phyloP scores from a whole-genome alignment of 108 stramenopile species.

The Fistulifera solaris region DNA sequence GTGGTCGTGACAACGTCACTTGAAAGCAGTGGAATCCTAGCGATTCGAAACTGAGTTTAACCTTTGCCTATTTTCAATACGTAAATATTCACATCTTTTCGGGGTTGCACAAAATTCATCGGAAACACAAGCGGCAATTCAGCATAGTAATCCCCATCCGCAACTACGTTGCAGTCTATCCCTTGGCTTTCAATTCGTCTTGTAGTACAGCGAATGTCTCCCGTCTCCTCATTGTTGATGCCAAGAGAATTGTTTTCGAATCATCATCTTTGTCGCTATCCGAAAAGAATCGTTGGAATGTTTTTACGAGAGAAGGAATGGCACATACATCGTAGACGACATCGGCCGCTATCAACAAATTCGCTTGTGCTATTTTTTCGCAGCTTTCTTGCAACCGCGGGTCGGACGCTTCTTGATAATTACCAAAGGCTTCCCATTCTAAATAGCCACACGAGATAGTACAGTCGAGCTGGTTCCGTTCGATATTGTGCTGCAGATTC shows the following conservation, averaged over 20 bases:
- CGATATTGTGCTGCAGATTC: constrained; percentile 55
- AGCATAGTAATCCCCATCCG: background rate
- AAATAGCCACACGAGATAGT: constrained; percentile 22
- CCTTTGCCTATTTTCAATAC: no score
- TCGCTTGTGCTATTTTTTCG: constrained; percentile 15
- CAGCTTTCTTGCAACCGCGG: background rate
- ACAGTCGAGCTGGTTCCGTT: background rate
- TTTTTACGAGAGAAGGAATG: background rate
- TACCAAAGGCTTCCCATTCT: constrained; percentile 41
- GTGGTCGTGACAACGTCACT: no score
- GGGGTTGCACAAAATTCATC: constrained; percentile 5
- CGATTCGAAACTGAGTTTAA: no score
- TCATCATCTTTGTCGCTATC: background rate
- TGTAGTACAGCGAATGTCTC: background rate
- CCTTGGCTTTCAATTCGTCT: background rate
- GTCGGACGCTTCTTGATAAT: background rate
- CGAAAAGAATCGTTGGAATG: background rate
- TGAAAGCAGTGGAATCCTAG: no score
- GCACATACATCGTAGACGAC: constrained; percentile 39
- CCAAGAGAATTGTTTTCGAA: background rate
- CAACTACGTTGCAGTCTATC: background rate
- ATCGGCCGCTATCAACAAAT: constrained; percentile 61
- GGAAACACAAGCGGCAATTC: background rate
- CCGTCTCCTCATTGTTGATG: background rate
- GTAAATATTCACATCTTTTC: constrained; percentile 4